Evolutionary conservation across 139 green algal species (phyloP).

Genomic region (Coccomyxa sp.): DNA sequence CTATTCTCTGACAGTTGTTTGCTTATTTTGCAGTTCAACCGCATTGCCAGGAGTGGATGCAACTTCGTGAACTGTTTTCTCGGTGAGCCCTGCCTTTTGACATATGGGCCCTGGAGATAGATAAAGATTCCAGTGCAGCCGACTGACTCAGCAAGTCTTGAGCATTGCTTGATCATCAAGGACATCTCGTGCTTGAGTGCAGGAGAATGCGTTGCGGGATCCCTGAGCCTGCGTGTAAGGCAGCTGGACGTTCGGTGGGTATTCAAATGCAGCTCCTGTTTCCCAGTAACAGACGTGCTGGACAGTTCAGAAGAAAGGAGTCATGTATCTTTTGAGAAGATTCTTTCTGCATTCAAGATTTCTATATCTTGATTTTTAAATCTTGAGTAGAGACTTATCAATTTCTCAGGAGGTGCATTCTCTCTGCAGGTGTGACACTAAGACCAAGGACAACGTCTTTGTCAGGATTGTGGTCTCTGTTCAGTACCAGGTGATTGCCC

Average conservation of each 20-base stretch:
- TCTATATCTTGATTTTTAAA: too few relatives aligned
- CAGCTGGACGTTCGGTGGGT: constrained; percentile 54
- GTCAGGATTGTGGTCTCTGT: constrained; percentile 53
- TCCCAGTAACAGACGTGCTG: too few relatives aligned
- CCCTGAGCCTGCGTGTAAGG: constrained; percentile 56
- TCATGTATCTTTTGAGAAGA: too few relatives aligned
- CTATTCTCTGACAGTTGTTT: not conserved
- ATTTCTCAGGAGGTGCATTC: not conserved
- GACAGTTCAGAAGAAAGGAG: too few relatives aligned
- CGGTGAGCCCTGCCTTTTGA: constrained; percentile 6
- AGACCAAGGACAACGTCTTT: constrained; percentile 42
- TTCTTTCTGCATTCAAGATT: too few relatives aligned
- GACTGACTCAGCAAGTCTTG: too few relatives aligned
- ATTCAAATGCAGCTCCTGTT: not conserved
- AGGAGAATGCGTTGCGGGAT: constrained; percentile 26
- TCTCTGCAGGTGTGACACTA: constrained; percentile 57
- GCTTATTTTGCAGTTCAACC: not conserved
- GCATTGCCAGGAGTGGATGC: not conserved
- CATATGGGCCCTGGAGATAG: too few relatives aligned
- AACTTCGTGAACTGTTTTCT: not conserved
- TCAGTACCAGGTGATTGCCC: constrained; percentile 59
- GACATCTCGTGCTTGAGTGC: too few relatives aligned
- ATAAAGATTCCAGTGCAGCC: too few relatives aligned
- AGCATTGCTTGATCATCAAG: too few relatives aligned
- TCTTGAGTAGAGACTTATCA: not conserved